phyloP scores from a whole-genome alignment of 768 basidiomycete genomes.

The Candolleomyces efflorescens region DNA sequence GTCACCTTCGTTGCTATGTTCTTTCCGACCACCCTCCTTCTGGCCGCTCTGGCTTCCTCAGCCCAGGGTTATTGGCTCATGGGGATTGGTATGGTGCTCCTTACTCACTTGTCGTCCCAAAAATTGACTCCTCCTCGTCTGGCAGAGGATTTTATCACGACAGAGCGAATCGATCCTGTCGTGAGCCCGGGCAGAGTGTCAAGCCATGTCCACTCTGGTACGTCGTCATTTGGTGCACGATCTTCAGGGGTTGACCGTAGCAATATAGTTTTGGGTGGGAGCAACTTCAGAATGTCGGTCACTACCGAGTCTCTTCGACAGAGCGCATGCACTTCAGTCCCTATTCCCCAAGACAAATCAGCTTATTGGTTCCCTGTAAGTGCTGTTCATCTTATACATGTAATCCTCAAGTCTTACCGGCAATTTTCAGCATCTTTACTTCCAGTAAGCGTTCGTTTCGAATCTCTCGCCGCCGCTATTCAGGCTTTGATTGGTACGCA shows the following conservation, averaged over 20 bases:
- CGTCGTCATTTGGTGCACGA: not conserved
- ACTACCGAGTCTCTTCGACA: conserved; percentile 30
- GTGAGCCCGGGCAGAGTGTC: conserved; percentile 36
- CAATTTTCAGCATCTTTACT: conserved; percentile 36
- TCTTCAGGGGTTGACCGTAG: conserved; percentile 8
- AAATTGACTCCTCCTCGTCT: not conserved
- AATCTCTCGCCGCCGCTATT: not conserved
- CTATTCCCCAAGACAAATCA: conserved; percentile 18
- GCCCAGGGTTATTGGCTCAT: conserved; percentile 45
- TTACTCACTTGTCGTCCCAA: not conserved
- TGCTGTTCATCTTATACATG: not conserved
- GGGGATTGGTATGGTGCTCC: conserved; percentile 30
- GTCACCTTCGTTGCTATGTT: not conserved
- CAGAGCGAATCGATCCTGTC: conserved; percentile 41
- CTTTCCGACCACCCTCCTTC: not conserved
- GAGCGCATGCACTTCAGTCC: conserved; percentile 38
- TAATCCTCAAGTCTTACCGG: not conserved
- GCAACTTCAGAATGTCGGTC: conserved; percentile 35
- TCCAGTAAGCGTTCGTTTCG: conserved; percentile 28
- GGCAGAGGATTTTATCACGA: conserved; percentile 32
- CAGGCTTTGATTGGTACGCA: conserved; percentile 9
- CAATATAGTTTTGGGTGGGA: conserved; percentile 35
- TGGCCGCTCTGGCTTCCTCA: conserved; percentile 20
- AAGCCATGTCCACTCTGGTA: conserved; percentile 24
- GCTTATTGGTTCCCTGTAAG: conserved; percentile 13